Evolutionary conservation across 1,284 basidiomycete genomes (phyloP), one percentile per base, ranked within the genome.

Genomic region (Schizophyllum commune): DNA sequence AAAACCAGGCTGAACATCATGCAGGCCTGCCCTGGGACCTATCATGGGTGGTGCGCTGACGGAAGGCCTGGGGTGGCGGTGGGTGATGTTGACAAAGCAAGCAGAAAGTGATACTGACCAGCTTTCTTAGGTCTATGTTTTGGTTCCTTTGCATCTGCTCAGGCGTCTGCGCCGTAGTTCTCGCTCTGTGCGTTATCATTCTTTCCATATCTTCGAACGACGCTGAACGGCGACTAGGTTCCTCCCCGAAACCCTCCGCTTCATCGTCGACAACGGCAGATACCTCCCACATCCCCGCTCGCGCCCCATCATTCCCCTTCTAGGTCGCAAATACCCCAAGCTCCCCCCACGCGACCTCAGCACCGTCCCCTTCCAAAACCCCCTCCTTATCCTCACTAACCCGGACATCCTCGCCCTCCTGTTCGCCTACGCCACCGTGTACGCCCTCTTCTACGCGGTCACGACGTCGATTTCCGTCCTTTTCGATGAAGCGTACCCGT

Each of bases 61-160:
- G n/a, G 77, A 83, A 56, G 72, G 72, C 11, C 70, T 87, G 1
- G 85, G 86, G 32, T 89, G 87, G 88, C 81, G 87, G 86, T 83
- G 61, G 58, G 74, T 69, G 5, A 13, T 84, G 88, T 66, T 78
- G 87, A 2, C 87, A 91, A 19, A 92, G 92, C 69, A 92, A 88
- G 88, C 88, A 92, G 67, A 71, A 79, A 58, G 90, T 90, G 2
- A n/a, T 47, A 5, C 39, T 77, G 84, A 39, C 8, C 17, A 4
- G 9, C 81, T 76, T 1, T 65, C 74, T 6, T 84, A 83, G 65
- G 74, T 83, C 56, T 19, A 54, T 87, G 8, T 69, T 77, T 47
- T 78, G 89, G 64, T 67, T 84, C 13, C 66, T 83, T 85, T 88
- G 65, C 60, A 83, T 76, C 55, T 54, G 32, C 59, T 51, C 34